phyloP scores from a whole-genome alignment of 2,329 filamentous ascomycete species.

The Aspergillus ochraceus region DNA sequence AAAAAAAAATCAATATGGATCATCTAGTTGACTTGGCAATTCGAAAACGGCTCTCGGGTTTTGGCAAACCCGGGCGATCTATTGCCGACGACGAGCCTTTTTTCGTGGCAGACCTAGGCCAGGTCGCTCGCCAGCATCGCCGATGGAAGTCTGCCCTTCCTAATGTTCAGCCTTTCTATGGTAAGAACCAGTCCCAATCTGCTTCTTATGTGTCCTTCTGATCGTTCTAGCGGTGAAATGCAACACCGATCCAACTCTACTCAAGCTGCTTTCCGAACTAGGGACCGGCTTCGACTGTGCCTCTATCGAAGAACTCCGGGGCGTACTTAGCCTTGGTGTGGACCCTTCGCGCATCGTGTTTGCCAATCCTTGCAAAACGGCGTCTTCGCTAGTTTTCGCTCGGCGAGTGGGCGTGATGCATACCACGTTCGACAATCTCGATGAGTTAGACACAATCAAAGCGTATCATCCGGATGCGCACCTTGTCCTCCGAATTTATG shows the following conservation, averaged over 20 bases:
- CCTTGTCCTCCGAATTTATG: conserved; percentile 21
- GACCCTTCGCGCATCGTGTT: conserved; percentile 28
- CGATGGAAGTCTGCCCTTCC: conserved; percentile 19
- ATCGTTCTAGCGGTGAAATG: conserved; percentile 28
- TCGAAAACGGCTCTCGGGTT: background rate
- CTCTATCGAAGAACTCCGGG: conserved; percentile 25
- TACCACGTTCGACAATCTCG: conserved; percentile 30
- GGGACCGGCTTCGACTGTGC: conserved; percentile 31
- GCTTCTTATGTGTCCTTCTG: background rate
- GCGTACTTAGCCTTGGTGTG: conserved; percentile 24
- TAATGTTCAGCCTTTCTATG: conserved; percentile 22
- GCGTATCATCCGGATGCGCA: conserved; percentile 20
- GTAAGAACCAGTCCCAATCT: conserved; percentile 5
- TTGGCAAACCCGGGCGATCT: background rate
- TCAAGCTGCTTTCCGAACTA: conserved; percentile 24
- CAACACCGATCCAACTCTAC: conserved; percentile 26
- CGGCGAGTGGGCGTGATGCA: conserved; percentile 14
- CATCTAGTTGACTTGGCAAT: background rate
- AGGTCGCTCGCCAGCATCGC: conserved; percentile 17
- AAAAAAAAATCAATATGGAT: background rate
- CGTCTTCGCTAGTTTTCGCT: conserved; percentile 21
- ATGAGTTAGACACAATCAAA: conserved; percentile 27
- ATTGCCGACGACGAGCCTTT: conserved; percentile 15
- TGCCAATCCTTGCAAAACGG: conserved; percentile 29
- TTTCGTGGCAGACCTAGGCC: conserved; percentile 20